phyloP scores from a whole-genome alignment of 2,329 filamentous ascomycete species.

The Trematosphaeria pertusa region DNA sequence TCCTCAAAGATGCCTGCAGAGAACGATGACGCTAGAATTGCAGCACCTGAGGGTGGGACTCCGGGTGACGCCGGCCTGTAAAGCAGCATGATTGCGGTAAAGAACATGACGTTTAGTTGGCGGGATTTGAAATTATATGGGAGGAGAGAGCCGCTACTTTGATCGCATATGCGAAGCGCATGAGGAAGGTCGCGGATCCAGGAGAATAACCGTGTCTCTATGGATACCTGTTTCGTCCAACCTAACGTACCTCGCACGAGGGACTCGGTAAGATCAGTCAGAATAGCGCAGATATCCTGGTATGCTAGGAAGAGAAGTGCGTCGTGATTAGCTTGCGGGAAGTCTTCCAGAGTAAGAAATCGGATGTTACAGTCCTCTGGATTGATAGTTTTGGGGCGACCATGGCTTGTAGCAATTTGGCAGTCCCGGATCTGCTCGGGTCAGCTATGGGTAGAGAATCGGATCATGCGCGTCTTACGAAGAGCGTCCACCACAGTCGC shows the following conservation, averaged over 20 bases:
- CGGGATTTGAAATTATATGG: background rate
- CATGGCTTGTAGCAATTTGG: background rate
- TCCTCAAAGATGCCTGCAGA: conserved; percentile 4
- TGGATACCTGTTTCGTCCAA: background rate
- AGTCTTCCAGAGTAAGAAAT: background rate
- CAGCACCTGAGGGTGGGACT: background rate
- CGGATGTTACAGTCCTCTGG: background rate
- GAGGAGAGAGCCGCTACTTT: background rate
- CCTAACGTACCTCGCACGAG: conserved; percentile 1
- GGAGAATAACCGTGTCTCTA: background rate
- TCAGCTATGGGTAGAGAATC: too few relatives aligned
- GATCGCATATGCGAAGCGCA: background rate
- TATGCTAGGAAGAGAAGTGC: background rate
- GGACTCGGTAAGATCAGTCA: background rate
- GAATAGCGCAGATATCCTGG: background rate
- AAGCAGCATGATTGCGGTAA: conserved; percentile 4
- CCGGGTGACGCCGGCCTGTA: background rate
- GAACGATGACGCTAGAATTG: conserved; percentile 2
- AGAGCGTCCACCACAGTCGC: background rate
- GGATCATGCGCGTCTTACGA: background rate
- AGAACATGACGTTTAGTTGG: conserved; percentile 4
- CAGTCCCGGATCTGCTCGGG: background rate
- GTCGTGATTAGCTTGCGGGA: background rate
- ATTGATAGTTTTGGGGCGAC: background rate
- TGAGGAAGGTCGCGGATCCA: background rate